phyloP scores from a whole-genome alignment of 164 flowering plant genomes.

The Stephania japonica region DNA sequence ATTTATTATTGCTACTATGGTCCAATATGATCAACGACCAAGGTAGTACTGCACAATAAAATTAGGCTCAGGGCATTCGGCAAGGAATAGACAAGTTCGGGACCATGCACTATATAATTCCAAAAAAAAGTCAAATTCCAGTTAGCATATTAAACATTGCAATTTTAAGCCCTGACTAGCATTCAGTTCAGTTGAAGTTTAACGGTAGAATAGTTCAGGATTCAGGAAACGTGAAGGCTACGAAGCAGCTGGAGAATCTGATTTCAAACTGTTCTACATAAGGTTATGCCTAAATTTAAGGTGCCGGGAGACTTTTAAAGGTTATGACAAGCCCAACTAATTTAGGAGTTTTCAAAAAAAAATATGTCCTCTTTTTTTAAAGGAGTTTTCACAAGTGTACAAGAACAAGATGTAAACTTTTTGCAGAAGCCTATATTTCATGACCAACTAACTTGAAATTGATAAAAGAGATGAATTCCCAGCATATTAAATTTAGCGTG shows the following conservation, averaged over 20 bases:
- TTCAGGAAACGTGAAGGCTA: neutral
- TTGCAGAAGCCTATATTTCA: neutral
- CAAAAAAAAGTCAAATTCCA: neutral
- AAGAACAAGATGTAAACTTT: neutral
- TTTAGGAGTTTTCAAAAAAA: too few relatives aligned
- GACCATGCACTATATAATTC: neutral
- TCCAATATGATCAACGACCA: neutral
- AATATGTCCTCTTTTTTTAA: too few relatives aligned
- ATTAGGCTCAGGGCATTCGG: neutral
- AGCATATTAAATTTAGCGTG: neutral
- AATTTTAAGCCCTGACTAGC: neutral
- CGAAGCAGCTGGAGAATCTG: neutral
- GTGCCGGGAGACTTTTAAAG: neutral
- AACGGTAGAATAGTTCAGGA: neutral
- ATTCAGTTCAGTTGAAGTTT: neutral
- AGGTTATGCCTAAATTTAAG: neutral
- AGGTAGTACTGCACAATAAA: neutral
- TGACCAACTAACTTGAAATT: neutral
- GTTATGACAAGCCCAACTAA: too few relatives aligned
- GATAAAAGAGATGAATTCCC: neutral
- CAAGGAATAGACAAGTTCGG: neutral
- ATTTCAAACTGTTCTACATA: neutral
- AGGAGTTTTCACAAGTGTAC: neutral
- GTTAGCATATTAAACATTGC: neutral
- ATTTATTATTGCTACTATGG: neutral